Evolutionary conservation across 2,329 filamentous ascomycete species (phyloP).

Genomic region (Meredithiella fracta): DNA sequence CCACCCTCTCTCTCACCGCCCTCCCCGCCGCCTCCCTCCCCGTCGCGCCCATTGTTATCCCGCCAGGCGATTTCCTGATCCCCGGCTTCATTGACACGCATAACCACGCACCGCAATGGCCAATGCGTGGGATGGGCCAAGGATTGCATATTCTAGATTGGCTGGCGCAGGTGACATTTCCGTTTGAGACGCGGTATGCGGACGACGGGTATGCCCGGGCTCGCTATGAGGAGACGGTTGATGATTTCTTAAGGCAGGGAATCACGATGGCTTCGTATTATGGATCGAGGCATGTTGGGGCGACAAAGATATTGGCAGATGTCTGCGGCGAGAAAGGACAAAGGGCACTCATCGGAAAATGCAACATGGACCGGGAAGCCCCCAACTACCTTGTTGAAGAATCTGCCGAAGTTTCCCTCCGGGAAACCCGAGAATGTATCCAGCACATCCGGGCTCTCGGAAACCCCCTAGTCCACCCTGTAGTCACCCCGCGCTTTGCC

Average conservation of each 20-base stretch:
- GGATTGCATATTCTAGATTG: constrained; percentile 43
- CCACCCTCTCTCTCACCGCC: neutral
- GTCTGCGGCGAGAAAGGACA: constrained; percentile 36
- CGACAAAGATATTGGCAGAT: constrained; percentile 40
- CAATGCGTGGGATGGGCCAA: constrained; percentile 32
- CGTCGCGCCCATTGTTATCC: constrained; percentile 19
- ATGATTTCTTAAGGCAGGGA: constrained; percentile 43
- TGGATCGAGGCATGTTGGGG: constrained; percentile 36
- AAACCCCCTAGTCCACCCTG: constrained; percentile 28
- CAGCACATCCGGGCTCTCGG: constrained; percentile 26
- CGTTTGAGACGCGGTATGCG: constrained; percentile 43
- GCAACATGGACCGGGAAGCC: constrained; percentile 42
- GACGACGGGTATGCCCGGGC: constrained; percentile 35
- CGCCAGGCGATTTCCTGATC: constrained; percentile 34
- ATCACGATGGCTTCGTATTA: constrained; percentile 48
- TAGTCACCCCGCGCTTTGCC: constrained; percentile 44
- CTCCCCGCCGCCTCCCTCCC: neutral
- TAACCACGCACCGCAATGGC: constrained; percentile 47
- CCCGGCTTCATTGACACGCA: constrained; percentile 51
- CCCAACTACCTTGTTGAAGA: constrained; percentile 37
- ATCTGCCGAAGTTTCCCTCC: constrained; percentile 29
- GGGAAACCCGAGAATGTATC: constrained; percentile 34
- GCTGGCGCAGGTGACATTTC: constrained; percentile 48
- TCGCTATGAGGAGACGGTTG: constrained; percentile 36
- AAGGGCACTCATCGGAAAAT: constrained; percentile 44